Conservation (phyloP, 208 protist genomes). For the Wallacemonas rigidus region DNA sequence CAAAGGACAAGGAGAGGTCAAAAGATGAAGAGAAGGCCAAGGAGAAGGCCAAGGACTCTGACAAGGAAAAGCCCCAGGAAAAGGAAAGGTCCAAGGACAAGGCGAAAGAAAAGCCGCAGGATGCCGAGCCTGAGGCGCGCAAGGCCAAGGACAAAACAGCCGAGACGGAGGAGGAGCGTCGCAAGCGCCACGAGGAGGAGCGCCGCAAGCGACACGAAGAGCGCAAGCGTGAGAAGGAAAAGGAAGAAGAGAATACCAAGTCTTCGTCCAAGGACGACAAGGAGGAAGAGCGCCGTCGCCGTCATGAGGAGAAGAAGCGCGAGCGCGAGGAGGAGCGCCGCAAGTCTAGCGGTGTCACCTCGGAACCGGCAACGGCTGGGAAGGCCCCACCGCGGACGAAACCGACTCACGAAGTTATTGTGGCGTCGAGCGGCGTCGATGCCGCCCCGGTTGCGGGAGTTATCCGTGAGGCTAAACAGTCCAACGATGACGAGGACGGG, state of each 20-base stretch:
- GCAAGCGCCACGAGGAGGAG: slow-evolving; percentile 62
- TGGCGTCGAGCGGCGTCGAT: slow-evolving; percentile 32
- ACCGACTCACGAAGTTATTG: slow-evolving; percentile 77
- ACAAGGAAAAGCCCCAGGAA: slow-evolving; percentile 16
- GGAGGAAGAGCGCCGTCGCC: slow-evolving; percentile 27
- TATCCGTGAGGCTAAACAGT: slow-evolving; percentile 59
- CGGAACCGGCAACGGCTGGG: slow-evolving; percentile 38
- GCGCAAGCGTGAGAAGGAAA: slow-evolving; percentile 42
- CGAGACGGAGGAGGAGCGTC: slow-evolving; percentile 61
- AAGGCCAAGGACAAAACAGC: slow-evolving; percentile 24
- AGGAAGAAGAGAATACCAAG: slow-evolving; percentile 30
- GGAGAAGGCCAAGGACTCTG: slow-evolving; percentile 24
- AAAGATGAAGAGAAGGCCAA: slow-evolving; percentile 5
- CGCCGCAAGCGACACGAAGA: slow-evolving; percentile 50
- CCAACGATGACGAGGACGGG: slow-evolving; percentile 17
- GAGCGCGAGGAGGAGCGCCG: slow-evolving; percentile 20
- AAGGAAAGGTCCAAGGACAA: slow-evolving; percentile 20
- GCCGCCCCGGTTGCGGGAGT: slow-evolving; percentile 50
- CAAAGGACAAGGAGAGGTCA: not conserved
- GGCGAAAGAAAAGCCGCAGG: slow-evolving; percentile 19
- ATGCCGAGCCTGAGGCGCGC: slow-evolving; percentile 22
- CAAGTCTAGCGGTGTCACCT: slow-evolving; percentile 8
- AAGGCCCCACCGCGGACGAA: slow-evolving; percentile 81
- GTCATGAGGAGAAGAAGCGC: slow-evolving; percentile 36
- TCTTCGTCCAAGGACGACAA: slow-evolving; percentile 20